Conservation (phyloP, 192 early-diverging fungal genomes). For the Irineochytrium annulatum region DNA sequence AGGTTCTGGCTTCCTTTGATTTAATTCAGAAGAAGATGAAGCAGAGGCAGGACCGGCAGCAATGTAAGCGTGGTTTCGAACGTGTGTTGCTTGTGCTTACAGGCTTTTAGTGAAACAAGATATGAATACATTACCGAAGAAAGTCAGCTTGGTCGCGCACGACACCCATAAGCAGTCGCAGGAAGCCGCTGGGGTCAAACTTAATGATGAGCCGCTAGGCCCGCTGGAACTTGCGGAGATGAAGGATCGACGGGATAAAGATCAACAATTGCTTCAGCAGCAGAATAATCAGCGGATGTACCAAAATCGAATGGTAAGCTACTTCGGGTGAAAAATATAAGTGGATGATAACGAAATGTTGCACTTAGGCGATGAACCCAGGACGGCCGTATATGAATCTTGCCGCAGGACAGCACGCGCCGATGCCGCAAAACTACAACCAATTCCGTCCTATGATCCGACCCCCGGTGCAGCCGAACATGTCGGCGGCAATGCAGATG, state of each 20-base stretch:
- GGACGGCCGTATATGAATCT: constrained; percentile 1
- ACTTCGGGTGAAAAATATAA: not conserved
- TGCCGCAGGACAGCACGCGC: constrained; percentile 8
- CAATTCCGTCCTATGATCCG: constrained; percentile 8
- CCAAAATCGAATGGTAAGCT: constrained; percentile 7
- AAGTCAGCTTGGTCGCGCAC: constrained; percentile 26
- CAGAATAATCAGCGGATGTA: constrained; percentile 3
- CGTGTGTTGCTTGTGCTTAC: too few species aligned
- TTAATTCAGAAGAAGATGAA: constrained; percentile 12
- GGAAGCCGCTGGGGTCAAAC: constrained; percentile 32
- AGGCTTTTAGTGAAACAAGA: too few species aligned
- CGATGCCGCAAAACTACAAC: not conserved
- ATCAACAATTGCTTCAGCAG: constrained; percentile 18
- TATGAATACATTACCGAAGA: constrained; percentile 13
- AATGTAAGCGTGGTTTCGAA: too few species aligned
- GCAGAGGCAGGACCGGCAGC: constrained; percentile 16
- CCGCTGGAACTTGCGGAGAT: constrained; percentile 25
- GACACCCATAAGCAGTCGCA: constrained; percentile 38
- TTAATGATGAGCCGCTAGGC: constrained; percentile 14
- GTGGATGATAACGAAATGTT: not conserved
- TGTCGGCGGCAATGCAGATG: not conserved
- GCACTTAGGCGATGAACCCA: constrained; percentile 9
- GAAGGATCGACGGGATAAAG: constrained; percentile 31
- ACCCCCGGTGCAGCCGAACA: not conserved
- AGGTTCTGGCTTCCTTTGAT: constrained; percentile 24